A percentile compares a stretch with the other conserved stretches of the same genome.
phyloP scores from a whole-genome alignment of 768 basidiomycete genomes.

The Trametes coccinea region DNA sequence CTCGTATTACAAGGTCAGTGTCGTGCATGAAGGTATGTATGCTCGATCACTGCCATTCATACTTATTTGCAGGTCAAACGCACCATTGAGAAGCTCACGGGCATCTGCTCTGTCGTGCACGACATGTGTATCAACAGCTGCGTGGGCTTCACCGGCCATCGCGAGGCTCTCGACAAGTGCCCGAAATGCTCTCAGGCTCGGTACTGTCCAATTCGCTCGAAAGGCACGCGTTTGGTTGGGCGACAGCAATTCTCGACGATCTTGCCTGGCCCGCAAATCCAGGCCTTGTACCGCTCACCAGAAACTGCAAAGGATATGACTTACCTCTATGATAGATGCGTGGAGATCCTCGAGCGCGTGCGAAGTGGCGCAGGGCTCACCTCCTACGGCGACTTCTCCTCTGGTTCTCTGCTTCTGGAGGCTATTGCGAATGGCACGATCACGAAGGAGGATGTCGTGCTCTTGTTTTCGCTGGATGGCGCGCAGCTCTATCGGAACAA shows the following conservation, averaged over 20 bases:
- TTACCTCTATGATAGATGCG: slow-evolving; percentile 26
- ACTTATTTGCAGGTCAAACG: neutral
- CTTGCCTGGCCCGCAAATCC: slow-evolving; percentile 43
- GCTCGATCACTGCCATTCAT: neutral
- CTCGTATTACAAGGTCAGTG: neutral
- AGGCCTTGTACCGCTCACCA: slow-evolving; percentile 33
- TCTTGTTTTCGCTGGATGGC: slow-evolving; percentile 29
- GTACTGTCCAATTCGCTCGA: neutral
- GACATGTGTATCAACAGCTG: slow-evolving; percentile 12
- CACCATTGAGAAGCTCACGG: neutral
- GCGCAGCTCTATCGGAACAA: slow-evolving; percentile 33
- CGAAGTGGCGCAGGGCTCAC: neutral
- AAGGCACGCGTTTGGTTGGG: slow-evolving; percentile 24
- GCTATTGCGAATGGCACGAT: slow-evolving; percentile 34
- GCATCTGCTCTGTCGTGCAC: neutral
- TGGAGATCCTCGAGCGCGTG: neutral
- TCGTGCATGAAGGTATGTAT: neutral
- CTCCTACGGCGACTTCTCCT: neutral
- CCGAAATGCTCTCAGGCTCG: neutral
- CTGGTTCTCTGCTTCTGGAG: slow-evolving; percentile 16
- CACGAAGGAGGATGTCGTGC: slow-evolving; percentile 28
- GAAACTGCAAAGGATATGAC: slow-evolving; percentile 30
- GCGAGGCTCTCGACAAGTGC: neutral
- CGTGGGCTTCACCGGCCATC: neutral
- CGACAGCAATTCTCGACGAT: slow-evolving; percentile 40